Conservation (phyloP, 148 eudicot species). For the Oxyria digyna region DNA sequence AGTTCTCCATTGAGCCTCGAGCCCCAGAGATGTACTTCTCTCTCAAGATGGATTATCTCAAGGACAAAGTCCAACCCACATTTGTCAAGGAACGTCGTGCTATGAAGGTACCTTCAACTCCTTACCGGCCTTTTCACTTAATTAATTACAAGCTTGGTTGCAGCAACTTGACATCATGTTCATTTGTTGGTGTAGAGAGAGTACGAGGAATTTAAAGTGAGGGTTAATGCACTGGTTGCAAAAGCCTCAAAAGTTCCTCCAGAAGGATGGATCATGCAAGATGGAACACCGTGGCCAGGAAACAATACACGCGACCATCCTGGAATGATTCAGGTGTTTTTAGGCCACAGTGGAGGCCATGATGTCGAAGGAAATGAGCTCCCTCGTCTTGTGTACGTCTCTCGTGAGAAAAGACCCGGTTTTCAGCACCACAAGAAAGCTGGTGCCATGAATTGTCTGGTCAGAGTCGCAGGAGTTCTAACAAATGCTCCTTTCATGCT, state of each 20-base stretch:
- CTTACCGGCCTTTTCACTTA: neutral
- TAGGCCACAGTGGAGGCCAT: conserved; percentile 91
- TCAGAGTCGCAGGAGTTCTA: conserved; percentile 87
- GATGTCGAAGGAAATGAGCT: conserved; percentile 96
- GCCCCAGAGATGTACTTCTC: conserved; percentile 95
- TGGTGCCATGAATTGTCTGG: conserved; percentile 99
- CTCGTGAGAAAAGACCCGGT: conserved; percentile 82
- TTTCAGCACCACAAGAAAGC: conserved; percentile 99
- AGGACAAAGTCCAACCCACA: conserved; percentile 97
- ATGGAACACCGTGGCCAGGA: conserved; percentile 99
- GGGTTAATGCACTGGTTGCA: conserved; percentile 84
- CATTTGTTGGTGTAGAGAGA: conserved; percentile 56
- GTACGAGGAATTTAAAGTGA: conserved; percentile 91
- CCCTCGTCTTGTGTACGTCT: conserved; percentile 42
- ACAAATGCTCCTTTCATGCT: conserved; percentile 99
- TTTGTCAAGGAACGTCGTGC: conserved; percentile 94
- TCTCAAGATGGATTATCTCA: conserved; percentile 71
- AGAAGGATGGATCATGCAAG: conserved; percentile 99
- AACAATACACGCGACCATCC: conserved; percentile 97
- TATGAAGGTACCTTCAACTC: conserved; percentile 75
- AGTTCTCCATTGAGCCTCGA: conserved; percentile 79
- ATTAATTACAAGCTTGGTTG: no score
- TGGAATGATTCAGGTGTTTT: conserved; percentile 96
- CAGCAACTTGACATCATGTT: neutral
- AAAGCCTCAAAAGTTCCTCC: conserved; percentile 79